Base-by-base conservation (phyloP, 2,329 filamentous ascomycete species). In the Stachybotrys chartarum region DNA sequence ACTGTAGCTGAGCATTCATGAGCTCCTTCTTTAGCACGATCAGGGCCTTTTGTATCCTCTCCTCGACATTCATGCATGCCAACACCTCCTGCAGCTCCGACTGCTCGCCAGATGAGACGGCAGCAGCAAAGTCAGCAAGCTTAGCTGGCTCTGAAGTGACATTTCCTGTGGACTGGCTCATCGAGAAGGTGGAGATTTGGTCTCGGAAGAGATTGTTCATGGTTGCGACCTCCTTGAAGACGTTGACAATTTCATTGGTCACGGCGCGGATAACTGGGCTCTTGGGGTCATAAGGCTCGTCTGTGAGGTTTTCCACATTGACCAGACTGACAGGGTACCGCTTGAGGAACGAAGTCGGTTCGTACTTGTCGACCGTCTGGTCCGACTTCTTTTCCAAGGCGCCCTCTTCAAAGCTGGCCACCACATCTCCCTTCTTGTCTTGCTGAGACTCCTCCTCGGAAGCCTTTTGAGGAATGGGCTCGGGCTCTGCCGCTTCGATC, bases 221-320 rank as follows among this genome's bases (percentile, higher is more conserved):
- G 49, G 86, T 88, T 10, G 93, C 93, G 54, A 99, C 91, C 70
- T 97, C 92, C 75, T 97, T 97, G 79, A 97, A 97, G 1, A 96
- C 94, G 69, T 97, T 97, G 68, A 99, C 91, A 58, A 99, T 97
- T 75, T 99, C 95, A 66, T 93, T 96, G 52, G 93, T 94, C 50
- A 99, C 85, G 12, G 94, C 94, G 55, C 91, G 87, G 57, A 97
- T 91, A 39, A 94, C 86, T 17, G 87, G 87, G 66, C 88, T 94
- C 73, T 93, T 95, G 67, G 91, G 87, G 70, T 97, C 94, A 68
- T 90, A 90, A 0, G 91, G 87, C 66, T 96, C 88, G 65, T 99
- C 94, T 0, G 80, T 78, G 54, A 99, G 79, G 64, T 99, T 99
- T 59, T 97, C 91, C 45, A 97, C 92, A 63, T 96, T 95, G 62